These are phyloP conservation scores for Kodamaea kaohsiungensis DNA, from an alignment of 805 yeast species.

Conservation along the genomic window DNA sequence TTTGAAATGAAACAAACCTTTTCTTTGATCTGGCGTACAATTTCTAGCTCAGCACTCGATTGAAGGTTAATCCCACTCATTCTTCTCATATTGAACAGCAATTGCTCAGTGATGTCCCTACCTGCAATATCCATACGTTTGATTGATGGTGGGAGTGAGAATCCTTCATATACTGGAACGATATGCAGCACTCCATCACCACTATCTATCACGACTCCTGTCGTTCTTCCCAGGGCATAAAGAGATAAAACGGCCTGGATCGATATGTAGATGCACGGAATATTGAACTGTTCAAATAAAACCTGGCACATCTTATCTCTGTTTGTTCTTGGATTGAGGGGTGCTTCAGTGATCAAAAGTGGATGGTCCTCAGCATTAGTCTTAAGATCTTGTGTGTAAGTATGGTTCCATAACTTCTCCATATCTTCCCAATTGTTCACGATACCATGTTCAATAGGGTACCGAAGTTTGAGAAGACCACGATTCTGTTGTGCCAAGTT, in stretches of 20 bases:
- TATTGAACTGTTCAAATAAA: conserved; percentile 69
- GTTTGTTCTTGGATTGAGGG: conserved; percentile 68
- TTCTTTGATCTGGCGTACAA: conserved; percentile 78
- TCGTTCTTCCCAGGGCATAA: conserved; percentile 87
- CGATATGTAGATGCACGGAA: conserved; percentile 73
- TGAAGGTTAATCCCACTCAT: conserved; percentile 60
- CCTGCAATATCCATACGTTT: conserved; percentile 83
- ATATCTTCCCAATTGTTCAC: conserved; percentile 83
- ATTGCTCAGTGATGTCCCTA: conserved; percentile 74
- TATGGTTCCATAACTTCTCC: conserved; percentile 77
- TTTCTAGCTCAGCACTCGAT: conserved; percentile 79
- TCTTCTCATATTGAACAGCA: conserved; percentile 68
- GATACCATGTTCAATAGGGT: conserved; percentile 81
- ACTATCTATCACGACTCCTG: conserved; percentile 86
- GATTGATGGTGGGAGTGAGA: conserved; percentile 70
- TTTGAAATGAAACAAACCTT: conserved; percentile 63
- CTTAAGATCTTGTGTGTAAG: conserved; percentile 58
- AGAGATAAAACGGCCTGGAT: conserved; percentile 79
- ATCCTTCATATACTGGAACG: conserved; percentile 91
- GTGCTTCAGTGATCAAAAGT: conserved; percentile 83
- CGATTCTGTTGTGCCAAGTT: conserved; percentile 69
- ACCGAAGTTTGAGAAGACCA: conserved; percentile 68
- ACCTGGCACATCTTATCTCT: conserved; percentile 63
- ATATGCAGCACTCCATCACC: conserved; percentile 92
- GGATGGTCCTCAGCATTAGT: conserved; percentile 81